Base-by-base conservation (phyloP, 192 early-diverging fungal species). In the Coemansia sp. region DNA sequence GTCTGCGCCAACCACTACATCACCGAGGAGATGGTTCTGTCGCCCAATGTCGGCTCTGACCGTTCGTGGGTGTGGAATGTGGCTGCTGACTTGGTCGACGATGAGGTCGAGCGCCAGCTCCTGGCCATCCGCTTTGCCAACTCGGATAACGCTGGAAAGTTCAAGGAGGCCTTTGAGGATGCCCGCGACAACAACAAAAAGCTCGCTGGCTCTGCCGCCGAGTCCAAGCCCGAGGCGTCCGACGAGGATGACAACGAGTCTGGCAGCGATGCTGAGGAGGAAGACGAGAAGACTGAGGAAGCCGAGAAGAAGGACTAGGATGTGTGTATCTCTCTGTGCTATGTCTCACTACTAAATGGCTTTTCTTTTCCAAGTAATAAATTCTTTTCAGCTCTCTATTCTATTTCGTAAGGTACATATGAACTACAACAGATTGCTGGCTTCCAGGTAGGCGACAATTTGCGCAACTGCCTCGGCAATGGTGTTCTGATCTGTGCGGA, bases 31-130 rank as follows among this genome's bases (percentile, higher is more conserved):
- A 96, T 99, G 92, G 87, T 86, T 42, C 87, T 99, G 72, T 87
- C 89, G 28, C 92, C 97, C 38, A 99, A 99, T 74, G 91, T 99
- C 62, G 96, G 96, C 52, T 97, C 95, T 37, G 97, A 99, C 86
- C 95, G 96, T 67, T 98, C 96, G 38, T 99, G 97, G 97, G 97
- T 99, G 19, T 99, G 93, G 92, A 96, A 88, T 67, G 93, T 91
- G 59, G 77, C 89, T 30, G 87, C 93, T 58, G 97, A 99, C 68
- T 87, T 94, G 58, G 93, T 96, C 33, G 97, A 99, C 38, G 96
- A 91, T 23, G 91, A 92, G 77, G 69, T 88, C n/a, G 82, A 87
- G 59, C 86, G 87, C 46, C 93, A 98, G 85, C 85, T 93, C 21
- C 87, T 99, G 46, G 97, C 97, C 43, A 96, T 98, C 68, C 92